Conservation (phyloP, 2,329 filamentous ascomycete genomes). For the Davidsoniella eucalypti region DNA sequence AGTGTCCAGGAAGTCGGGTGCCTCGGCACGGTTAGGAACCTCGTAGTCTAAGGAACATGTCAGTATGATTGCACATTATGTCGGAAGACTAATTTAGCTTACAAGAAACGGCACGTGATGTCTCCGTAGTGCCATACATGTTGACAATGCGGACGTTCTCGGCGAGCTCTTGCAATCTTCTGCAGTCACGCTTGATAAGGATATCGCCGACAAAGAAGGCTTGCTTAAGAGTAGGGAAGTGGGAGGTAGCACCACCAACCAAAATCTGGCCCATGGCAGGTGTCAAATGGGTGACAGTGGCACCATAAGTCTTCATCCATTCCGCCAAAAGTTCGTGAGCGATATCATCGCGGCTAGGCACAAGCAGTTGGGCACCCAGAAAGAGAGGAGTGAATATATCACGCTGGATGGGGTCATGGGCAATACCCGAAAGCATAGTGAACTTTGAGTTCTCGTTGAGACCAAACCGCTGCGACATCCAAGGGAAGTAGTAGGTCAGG, state of each 20-base stretch:
- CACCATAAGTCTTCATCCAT: constrained; percentile 64
- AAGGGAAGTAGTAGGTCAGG: constrained; percentile 72
- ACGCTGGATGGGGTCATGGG: constrained; percentile 39
- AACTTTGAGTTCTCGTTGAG: constrained; percentile 59
- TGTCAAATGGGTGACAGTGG: constrained; percentile 76
- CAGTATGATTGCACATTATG: too few relatives aligned
- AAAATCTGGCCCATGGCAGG: constrained; percentile 95
- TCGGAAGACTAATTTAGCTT: not conserved
- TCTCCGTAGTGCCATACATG: constrained; percentile 84
- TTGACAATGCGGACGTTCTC: constrained; percentile 62
- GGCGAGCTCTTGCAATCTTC: constrained; percentile 57
- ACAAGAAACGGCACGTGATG: constrained; percentile 59
- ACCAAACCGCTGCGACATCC: constrained; percentile 78
- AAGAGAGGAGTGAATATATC: constrained; percentile 88
- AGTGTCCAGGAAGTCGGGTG: constrained; percentile 34
- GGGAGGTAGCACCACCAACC: constrained; percentile 61
- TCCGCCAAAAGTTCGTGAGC: constrained; percentile 71
- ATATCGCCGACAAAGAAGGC: constrained; percentile 90
- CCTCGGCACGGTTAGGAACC: constrained; percentile 47
- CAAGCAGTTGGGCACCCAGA: constrained; percentile 61
- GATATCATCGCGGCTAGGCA: constrained; percentile 71
- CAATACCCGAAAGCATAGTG: constrained; percentile 72
- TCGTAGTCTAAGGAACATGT: constrained; percentile 39
- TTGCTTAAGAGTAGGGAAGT: constrained; percentile 60
- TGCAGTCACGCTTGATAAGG: constrained; percentile 69